Evolutionary conservation across 2,329 filamentous ascomycete genomes (phyloP), one percentile per base, ranked within the genome.

Genomic region (Paracamarosporium sp.): DNA sequence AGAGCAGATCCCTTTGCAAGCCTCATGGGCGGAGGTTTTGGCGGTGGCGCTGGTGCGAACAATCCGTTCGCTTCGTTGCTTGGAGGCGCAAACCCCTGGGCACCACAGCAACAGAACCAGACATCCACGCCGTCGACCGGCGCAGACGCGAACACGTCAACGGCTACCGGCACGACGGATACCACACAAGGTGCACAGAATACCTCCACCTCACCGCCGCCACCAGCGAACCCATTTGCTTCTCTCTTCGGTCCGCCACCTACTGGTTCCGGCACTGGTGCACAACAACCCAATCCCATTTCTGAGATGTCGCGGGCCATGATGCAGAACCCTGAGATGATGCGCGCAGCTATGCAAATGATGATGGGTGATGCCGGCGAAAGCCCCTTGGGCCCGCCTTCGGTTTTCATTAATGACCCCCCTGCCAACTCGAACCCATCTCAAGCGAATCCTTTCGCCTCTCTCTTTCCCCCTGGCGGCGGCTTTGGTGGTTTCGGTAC

Each of bases 311-410:
- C 78, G 9, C 78, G 79, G 48, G 75, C 79, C 36, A 72, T 83
- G 67, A 81, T 86, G 72, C 82, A 85, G 57, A 85, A 89, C 60
- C 86, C 86, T 12, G 82, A 86, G 50, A 75, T 84, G 44, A 81
- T 88, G 74, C 79, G 81, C 54, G 79, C 76, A 6, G 78, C 79
- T 61, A 80, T 81, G 79, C 73, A 86, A 57, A 80, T 87, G 77
- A 80, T 87, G 77, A 80, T 88, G 78, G 81, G 83, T 20, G 67
- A 63, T 55, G 72, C 69, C 55, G 71, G 71, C 40, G 59, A 67
- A 65, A 63, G 52, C 66, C 69, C 75, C 64, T 79, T 69, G 55
- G 70, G 76, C 85, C 78, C 79, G 83, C 58, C 65, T 1, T 17
- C 62, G n/a, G n/a, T n/a, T n/a, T n/a, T n/a, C n/a, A n/a, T n/a